Evolutionary conservation across 225 moss, liverwort and hornwort genomes (phyloP), one percentile per base, ranked within the genome.

Genomic region (Takakia lepidozioides): DNA sequence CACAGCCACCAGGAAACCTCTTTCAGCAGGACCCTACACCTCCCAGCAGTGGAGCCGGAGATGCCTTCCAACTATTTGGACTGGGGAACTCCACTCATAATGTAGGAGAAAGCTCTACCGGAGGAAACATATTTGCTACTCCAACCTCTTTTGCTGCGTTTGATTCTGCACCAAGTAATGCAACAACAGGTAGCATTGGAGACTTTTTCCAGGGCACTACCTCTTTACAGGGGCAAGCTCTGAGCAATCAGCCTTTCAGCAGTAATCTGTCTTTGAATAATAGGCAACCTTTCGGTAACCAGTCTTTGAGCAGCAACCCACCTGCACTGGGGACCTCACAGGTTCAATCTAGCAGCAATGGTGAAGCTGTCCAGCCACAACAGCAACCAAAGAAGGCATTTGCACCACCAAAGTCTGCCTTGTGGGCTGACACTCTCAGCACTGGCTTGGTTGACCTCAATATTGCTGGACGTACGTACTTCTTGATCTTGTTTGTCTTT

Each of bases 391-490:
- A 78, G 30, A 59, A 84, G 18, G 77, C 82, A 48, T 67, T 73
- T 59, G 56, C 73, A 18, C 52, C 84, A 61, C 71, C 70, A 8
- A 67, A 82, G 44, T 76, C 92, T 15, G 53, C 76, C 40, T 78
- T 85, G 48, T 95, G 95, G 95, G 82, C 74, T 57, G 87, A 95
- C 43, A 87, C 90, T 16, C 74, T 95, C 21, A 90, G 84, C 38
- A 80, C 82, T 25, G 87, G 80, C 48, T 80, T 95, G 10, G 86
- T 90, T 34, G 87, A 95, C 48, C 75, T 87, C 4, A 72, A 80
- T 14, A 87, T 87, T 38, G 84, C 78, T 51, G 71, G 72, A 64
- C 75, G 73, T 74, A 59, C 11, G 13, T 9, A 18, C 24, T 15
- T 48, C 29, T 16, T 23, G n/a, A n/a, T n/a, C n/a, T n/a, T n/a